Conservation (phyloP, 176 grass and related monocot genomes). For the Oryza australiensis region DNA sequence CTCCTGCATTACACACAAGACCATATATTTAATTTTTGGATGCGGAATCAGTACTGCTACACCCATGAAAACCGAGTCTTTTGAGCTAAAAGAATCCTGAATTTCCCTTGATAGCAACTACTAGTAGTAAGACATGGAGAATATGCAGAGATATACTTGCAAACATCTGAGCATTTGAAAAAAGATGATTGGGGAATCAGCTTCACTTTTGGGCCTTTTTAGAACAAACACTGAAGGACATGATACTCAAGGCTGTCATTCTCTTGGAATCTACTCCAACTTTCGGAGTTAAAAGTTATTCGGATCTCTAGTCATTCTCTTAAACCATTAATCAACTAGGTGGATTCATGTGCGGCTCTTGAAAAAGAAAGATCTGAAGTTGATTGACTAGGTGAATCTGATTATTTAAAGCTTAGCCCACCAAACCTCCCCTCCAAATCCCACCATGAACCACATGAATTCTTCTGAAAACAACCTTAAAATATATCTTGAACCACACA, state of each 20-base stretch:
- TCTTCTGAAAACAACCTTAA: slow-evolving; percentile 5
- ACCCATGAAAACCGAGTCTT: neutral
- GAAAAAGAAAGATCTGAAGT: slow-evolving; percentile 31
- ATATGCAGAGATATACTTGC: slow-evolving; percentile 19
- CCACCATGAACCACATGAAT: slow-evolving; percentile 12
- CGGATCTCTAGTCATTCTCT: slow-evolving; percentile 40
- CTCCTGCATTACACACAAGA: slow-evolving; percentile 49
- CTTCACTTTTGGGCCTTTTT: slow-evolving; percentile 25
- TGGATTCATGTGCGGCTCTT: slow-evolving; percentile 34
- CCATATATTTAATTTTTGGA: slow-evolving; percentile 20
- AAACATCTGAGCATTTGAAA: slow-evolving; percentile 25
- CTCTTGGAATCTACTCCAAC: slow-evolving; percentile 49
- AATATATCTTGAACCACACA: slow-evolving; percentile 2
- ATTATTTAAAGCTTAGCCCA: slow-evolving; percentile 35
- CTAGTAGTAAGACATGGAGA: slow-evolving; percentile 11
- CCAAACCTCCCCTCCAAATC: neutral
- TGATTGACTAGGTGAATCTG: slow-evolving; percentile 20
- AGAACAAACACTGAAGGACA: slow-evolving; percentile 12
- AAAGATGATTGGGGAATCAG: slow-evolving; percentile 15
- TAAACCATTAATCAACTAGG: slow-evolving; percentile 36
- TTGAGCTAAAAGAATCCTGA: slow-evolving; percentile 26
- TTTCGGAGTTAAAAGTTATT: slow-evolving; percentile 32
- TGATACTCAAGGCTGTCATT: slow-evolving; percentile 41
- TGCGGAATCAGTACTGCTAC: neutral
- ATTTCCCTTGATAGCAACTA: slow-evolving; percentile 21